phyloP scores from a whole-genome alignment of 495 filamentous ascomycete genomes.

The Podospora fimiseda region DNA sequence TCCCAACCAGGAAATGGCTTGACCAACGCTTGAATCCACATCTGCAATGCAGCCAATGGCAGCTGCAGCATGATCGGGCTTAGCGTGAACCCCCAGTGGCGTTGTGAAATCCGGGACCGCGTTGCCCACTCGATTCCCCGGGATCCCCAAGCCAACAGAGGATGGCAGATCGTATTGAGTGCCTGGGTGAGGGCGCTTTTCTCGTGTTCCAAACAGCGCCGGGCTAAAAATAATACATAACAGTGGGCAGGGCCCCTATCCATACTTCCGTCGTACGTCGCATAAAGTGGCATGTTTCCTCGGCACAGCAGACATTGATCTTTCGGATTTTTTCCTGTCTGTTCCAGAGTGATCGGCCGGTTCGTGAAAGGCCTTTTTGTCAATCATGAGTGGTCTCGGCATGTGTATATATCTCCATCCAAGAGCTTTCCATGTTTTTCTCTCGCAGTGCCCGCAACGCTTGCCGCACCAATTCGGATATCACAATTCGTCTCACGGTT shows the following conservation, averaged over 20 bases:
- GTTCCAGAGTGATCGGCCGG: background rate
- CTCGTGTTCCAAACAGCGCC: constrained; percentile 1
- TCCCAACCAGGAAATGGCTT: constrained; percentile 8
- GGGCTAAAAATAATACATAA: constrained; percentile 13
- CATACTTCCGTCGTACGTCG: background rate
- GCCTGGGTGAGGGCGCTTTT: background rate
- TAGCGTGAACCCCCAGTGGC: constrained; percentile 8
- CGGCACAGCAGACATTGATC: background rate
- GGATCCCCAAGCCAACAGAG: constrained; percentile 5
- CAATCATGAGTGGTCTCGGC: too few relatives aligned
- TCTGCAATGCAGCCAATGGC: constrained; percentile 17
- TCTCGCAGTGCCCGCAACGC: background rate
- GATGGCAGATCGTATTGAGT: constrained; percentile 11
- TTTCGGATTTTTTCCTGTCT: background rate
- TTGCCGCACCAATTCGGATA: background rate
- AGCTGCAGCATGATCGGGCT: constrained; percentile 7
- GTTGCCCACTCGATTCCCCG: constrained; percentile 10
- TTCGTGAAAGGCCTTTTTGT: too few relatives aligned
- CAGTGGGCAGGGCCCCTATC: background rate
- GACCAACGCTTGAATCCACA: constrained; percentile 8
- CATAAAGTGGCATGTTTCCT: background rate
- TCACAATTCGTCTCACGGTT: background rate
- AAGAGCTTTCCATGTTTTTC: too few relatives aligned
- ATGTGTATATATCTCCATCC: too few relatives aligned
- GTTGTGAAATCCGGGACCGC: constrained; percentile 4